Evolutionary conservation across 495 filamentous ascomycete genomes (phyloP), one percentile per base, ranked within the genome.

Genomic region (Acidiella bohemica): DNA sequence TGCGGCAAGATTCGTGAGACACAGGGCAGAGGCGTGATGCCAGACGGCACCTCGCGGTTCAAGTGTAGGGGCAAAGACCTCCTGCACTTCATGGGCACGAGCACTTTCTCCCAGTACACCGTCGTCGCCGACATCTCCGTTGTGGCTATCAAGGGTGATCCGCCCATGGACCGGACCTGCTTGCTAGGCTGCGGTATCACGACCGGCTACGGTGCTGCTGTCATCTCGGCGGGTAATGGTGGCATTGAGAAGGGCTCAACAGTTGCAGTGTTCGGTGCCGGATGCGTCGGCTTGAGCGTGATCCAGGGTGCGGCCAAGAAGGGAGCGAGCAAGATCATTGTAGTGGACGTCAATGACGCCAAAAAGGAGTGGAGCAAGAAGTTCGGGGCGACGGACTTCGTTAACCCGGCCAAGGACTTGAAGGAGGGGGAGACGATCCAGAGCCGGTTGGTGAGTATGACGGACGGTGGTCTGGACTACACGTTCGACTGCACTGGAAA

Each of bases 401-500:
- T 96, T 43, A 96, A 96, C 68, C 92, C 90, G 14, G 79, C 75
- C 35, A 77, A 81, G 62, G 44, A 47, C 22, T 62, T 94, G 51
- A 64, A 71, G 34, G 73, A 72, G 34, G 61, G 65, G 20, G 74
- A 84, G 71, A 84, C 70, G 40, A 80, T 95, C 42, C 82, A 92
- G 60, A 84, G 92, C 53, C 71, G 83, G 64, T 68, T 97, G 42
- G 78, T 95, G 49, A 90, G 96, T 66, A 84, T 96, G 81, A 97
- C 90, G n/a, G 90, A 97, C 59, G 90, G 90, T 44, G 90, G 90
- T 13, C 90, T 86, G 57, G 90, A 97, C 66, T 97, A 96, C 66
- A 97, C 90, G 33, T 97, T 97, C 57, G 90, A 97, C 67, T 97
- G 90, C 67, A 97, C 90, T 4, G 90, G 90, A 14, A 96, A 96